Conservation (phyloP, 495 filamentous ascomycete species). For the Penicillium coprophilum region DNA sequence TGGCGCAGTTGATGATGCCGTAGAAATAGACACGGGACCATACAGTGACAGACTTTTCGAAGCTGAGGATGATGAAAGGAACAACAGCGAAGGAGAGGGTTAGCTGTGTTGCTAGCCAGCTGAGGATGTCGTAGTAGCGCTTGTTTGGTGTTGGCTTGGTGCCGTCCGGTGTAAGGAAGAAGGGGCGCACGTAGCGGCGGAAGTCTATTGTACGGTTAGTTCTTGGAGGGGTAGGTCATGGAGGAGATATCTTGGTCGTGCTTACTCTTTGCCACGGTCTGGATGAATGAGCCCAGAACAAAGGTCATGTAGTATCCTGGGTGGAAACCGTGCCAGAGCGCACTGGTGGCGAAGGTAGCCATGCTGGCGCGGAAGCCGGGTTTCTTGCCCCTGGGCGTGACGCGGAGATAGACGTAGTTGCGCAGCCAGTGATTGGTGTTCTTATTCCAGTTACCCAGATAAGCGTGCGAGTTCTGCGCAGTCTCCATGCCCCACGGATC, state of each 20-base stretch:
- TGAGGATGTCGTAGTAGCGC: constrained; percentile 80
- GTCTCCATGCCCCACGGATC: constrained; percentile 77
- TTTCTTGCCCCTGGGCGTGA: constrained; percentile 93
- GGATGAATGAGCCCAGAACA: constrained; percentile 81
- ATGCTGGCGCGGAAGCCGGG: constrained; percentile 93
- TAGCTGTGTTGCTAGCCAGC: constrained; percentile 76
- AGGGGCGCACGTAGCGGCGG: constrained; percentile 86
- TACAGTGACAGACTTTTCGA: constrained; percentile 63
- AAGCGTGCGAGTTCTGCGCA: constrained; percentile 87
- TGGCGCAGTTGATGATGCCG: constrained; percentile 62
- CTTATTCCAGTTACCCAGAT: constrained; percentile 93
- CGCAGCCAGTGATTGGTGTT: constrained; percentile 97
- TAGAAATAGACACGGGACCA: constrained; percentile 94
- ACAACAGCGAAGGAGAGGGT: constrained; percentile 77
- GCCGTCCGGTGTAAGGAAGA: constrained; percentile 81
- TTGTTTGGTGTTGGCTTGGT: constrained; percentile 66
- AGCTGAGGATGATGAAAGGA: constrained; percentile 79
- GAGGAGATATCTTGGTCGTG: constrained; percentile 19
- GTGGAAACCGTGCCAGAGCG: constrained; percentile 98
- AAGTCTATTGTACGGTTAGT: constrained; percentile 56
- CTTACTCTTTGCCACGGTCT: constrained; percentile 89
- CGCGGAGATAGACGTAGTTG: constrained; percentile 92
- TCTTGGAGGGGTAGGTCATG: background rate
- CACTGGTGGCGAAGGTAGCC: constrained; percentile 90
- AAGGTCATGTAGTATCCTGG: constrained; percentile 95